Percentiles rank a stretch among this genome's conserved stretches.
These are phyloP conservation scores for Jacaranda copaia DNA, from an alignment of 257 asterid species.

Conservation along the genomic window DNA sequence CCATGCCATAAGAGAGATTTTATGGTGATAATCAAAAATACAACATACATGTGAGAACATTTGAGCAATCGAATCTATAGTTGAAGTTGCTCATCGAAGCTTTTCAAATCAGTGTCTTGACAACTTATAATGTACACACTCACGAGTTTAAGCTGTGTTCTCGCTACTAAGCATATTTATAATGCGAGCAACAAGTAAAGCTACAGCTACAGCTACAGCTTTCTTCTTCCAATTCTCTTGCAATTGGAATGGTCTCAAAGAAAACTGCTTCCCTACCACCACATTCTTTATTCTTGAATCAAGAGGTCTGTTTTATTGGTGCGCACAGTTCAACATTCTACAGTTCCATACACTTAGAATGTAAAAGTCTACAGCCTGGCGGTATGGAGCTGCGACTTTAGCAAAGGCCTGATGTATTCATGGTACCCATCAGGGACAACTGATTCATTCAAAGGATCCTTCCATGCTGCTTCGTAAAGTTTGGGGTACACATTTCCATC, in stretches of 20 bases:
- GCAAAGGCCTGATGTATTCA: constrained; percentile 80
- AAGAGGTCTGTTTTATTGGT: neutral
- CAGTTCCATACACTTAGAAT: neutral
- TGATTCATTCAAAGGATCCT: constrained; percentile 83
- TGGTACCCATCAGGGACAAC: constrained; percentile 81
- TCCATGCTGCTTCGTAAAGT: constrained; percentile 94
- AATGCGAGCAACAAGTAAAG: too few relatives aligned
- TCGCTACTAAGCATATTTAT: too few relatives aligned
- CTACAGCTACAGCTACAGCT: too few relatives aligned
- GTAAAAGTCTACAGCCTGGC: constrained; percentile 56
- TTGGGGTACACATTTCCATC: constrained; percentile 97
- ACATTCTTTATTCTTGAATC: neutral
- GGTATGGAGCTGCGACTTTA: constrained; percentile 72
- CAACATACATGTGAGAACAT: too few relatives aligned
- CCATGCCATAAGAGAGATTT: too few relatives aligned
- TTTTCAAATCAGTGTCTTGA: too few relatives aligned
- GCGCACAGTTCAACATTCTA: neutral
- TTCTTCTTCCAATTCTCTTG: too few relatives aligned
- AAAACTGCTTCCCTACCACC: neutral
- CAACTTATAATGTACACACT: too few relatives aligned
- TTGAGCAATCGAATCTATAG: too few relatives aligned
- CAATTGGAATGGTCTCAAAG: neutral
- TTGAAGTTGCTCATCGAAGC: too few relatives aligned
- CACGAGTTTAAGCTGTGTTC: too few relatives aligned
- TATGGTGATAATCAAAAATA: too few relatives aligned